These are phyloP conservation scores for Penicillium sclerotigenum DNA, from an alignment of 2,329 filamentous ascomycete species.

Conservation along the genomic window DNA sequence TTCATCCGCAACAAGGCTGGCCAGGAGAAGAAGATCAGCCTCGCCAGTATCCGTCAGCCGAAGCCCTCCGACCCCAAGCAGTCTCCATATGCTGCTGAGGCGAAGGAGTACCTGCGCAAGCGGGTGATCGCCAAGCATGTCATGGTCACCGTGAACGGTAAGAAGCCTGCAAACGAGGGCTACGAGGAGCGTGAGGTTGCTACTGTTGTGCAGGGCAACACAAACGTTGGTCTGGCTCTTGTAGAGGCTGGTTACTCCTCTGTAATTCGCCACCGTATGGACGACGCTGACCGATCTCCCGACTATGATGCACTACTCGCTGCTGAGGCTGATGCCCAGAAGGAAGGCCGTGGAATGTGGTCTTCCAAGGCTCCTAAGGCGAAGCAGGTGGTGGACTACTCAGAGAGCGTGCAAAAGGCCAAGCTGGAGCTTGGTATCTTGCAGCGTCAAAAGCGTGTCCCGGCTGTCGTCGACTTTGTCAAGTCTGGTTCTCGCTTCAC, in stretches of 20 bases:
- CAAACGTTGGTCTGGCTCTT: constrained; percentile 78
- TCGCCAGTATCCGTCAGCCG: constrained; percentile 93
- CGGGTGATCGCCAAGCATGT: constrained; percentile 95
- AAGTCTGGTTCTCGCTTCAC: constrained; percentile 96
- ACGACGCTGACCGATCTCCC: constrained; percentile 88
- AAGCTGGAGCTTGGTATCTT: constrained; percentile 88
- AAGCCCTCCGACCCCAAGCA: constrained; percentile 83
- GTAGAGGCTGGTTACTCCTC: constrained; percentile 93
- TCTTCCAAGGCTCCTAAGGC: constrained; percentile 79
- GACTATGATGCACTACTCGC: constrained; percentile 71
- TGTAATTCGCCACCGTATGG: constrained; percentile 90
- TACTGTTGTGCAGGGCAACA: constrained; percentile 76
- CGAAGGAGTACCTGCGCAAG: constrained; percentile 94
- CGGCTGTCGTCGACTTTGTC: constrained; percentile 93
- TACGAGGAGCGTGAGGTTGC: constrained; percentile 95
- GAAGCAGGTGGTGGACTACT: constrained; percentile 83
- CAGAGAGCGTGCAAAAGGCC: constrained; percentile 88
- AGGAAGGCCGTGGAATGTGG: constrained; percentile 92
- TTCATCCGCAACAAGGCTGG: constrained; percentile 82
- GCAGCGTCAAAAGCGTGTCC: constrained; percentile 86
- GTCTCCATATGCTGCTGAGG: constrained; percentile 82
- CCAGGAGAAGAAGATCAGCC: constrained; percentile 80
- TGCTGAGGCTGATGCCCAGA: constrained; percentile 62
- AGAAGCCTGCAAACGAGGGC: constrained; percentile 81
- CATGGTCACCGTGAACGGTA: constrained; percentile 81